These are phyloP conservation scores for Syzygium malaccense DNA, from an alignment of 441 rosid species.

Conservation along the genomic window DNA sequence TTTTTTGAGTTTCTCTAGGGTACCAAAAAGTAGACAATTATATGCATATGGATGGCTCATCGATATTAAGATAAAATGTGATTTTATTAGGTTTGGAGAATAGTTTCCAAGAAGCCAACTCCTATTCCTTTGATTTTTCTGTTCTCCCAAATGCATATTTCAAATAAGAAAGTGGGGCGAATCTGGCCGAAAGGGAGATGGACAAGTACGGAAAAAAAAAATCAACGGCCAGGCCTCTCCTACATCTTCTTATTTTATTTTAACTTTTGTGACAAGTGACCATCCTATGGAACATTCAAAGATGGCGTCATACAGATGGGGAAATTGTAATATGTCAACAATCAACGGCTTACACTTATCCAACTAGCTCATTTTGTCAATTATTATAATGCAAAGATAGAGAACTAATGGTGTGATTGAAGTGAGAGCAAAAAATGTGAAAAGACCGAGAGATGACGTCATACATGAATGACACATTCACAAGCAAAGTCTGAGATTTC, in stretches of 20 bases:
- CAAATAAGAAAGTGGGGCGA: neutral
- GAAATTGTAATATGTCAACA: neutral
- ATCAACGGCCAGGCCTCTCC: neutral
- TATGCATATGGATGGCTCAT: too few species aligned
- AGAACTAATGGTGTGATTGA: too few species aligned
- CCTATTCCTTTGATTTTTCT: neutral
- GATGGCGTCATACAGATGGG: neutral
- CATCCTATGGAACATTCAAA: neutral
- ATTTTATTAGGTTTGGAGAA: neutral
- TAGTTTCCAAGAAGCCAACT: too few species aligned
- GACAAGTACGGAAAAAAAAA: too few species aligned
- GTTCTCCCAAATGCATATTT: accelerated
- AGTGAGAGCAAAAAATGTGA: too few species aligned
- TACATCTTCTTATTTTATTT: neutral
- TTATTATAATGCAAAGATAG: accelerated
- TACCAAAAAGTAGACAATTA: too few species aligned
- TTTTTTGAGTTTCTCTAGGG: too few species aligned
- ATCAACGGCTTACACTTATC: neutral
- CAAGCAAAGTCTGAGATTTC: too few species aligned
- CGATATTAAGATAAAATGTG: neutral
- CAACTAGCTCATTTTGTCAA: neutral
- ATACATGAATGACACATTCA: too few species aligned
- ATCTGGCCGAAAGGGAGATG: too few species aligned
- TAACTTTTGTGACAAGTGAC: neutral
- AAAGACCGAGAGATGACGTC: too few species aligned